These are phyloP conservation scores for Trametes pubescens DNA, from an alignment of 1,284 basidiomycete species.

Conservation along the genomic window DNA sequence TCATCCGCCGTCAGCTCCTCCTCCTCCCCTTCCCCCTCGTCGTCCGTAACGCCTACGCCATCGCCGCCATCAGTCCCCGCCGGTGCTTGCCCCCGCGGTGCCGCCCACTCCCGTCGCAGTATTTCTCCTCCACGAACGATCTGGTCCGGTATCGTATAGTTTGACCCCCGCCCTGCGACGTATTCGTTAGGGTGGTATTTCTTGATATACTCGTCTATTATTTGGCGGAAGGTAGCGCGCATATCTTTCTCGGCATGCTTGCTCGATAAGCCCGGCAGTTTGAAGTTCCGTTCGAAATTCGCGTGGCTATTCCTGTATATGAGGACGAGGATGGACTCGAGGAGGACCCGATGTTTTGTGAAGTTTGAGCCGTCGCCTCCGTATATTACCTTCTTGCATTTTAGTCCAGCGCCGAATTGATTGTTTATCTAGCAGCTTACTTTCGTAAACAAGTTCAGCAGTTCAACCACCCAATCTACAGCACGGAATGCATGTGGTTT, in stretches of 20 bases:
- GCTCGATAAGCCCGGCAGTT: background rate
- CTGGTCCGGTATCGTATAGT: constrained; percentile 5
- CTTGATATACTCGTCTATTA: constrained; percentile 7
- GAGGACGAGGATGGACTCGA: constrained; percentile 25
- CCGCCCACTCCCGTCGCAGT: background rate
- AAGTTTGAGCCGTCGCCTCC: constrained; percentile 4
- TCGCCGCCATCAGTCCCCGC: background rate
- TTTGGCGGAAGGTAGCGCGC: constrained; percentile 13
- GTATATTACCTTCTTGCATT: constrained; percentile 16
- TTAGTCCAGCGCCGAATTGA: background rate
- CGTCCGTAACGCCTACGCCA: background rate
- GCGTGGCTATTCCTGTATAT: constrained; percentile 22
- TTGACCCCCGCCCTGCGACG: background rate
- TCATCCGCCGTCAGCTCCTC: constrained; percentile 2
- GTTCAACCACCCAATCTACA: constrained; percentile 39
- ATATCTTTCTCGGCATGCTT: constrained; percentile 23
- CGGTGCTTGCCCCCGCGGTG: background rate
- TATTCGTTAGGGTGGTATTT: constrained; percentile 1
- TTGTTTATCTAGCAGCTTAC: constrained; percentile 5
- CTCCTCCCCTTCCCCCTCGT: background rate
- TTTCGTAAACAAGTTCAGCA: constrained; percentile 37
- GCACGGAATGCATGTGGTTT: constrained; percentile 31
- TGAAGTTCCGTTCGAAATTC: constrained; percentile 25
- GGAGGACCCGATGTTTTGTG: constrained; percentile 23
- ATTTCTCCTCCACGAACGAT: background rate